A percentile compares a stretch with the other conserved stretches of the same genome.
These are phyloP conservation scores for Fusarium tjaetaba DNA, from an alignment of 2,329 filamentous ascomycete species.

Conservation along the genomic window DNA sequence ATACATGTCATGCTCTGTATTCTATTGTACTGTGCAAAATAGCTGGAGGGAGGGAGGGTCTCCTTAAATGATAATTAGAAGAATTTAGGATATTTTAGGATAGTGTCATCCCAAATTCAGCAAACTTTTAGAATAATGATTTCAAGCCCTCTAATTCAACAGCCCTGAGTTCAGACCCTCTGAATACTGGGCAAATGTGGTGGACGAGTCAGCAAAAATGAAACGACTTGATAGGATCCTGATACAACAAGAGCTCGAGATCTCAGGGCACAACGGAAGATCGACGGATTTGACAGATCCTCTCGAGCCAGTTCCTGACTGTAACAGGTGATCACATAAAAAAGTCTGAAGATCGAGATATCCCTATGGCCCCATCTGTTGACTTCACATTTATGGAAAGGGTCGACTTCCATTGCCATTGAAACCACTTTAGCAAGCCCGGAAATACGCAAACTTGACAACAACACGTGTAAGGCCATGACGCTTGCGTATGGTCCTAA, in stretches of 20 bases:
- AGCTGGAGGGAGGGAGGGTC: neutral
- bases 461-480: slow-evolving; percentile 6
- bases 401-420: slow-evolving; percentile 22
- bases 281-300: neutral
- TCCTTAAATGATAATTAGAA: neutral
- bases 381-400: slow-evolving; percentile 11
- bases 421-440: neutral
- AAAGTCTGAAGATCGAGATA: slow-evolving; percentile 6
- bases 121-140: too few species aligned
- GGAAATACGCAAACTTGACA: neutral
- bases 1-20: neutral
- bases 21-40: neutral
- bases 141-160: neutral
- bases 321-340: slow-evolving; percentile 8
- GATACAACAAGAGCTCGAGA: neutral
- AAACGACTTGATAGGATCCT: neutral
- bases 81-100: neutral
- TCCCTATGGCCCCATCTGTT: slow-evolving; percentile 3
- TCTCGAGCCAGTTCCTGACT: slow-evolving; percentile 24
- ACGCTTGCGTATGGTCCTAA: neutral
- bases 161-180: neutral
- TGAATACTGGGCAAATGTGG: too few species aligned
- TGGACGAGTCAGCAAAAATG: neutral
- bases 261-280: neutral
- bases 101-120: neutral